Percentiles rank a stretch among this genome's conserved stretches.
phyloP scores from a whole-genome alignment of 441 rosid genomes.

The Gossypium davidsonii region DNA sequence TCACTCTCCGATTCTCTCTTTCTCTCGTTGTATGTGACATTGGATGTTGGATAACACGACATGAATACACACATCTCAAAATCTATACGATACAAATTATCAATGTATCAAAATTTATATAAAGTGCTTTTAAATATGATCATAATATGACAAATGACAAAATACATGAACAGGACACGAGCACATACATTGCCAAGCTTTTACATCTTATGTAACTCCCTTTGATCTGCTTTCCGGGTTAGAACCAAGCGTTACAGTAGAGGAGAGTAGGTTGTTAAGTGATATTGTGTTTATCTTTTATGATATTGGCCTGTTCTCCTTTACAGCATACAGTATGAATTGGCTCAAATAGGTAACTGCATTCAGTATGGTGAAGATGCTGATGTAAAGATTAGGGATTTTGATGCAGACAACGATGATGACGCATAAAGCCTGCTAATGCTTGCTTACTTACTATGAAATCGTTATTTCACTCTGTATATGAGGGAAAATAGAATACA shows the following conservation, averaged over 20 bases:
- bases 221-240: neutral
- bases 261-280: neutral
- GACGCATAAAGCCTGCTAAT: constrained; percentile 16
- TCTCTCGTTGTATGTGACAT: neutral
- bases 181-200: neutral
- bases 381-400: constrained; percentile 53
- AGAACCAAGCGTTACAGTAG: neutral
- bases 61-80: neutral
- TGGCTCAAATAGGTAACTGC: constrained; percentile 70
- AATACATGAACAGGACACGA: neutral
- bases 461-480: neutral
- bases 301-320: neutral
- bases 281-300: neutral
- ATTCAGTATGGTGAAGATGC: constrained; percentile 94
- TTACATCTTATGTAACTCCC: neutral
- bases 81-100: no score
- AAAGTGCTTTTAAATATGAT: no score
- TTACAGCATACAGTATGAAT: constrained; percentile 57
- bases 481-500: neutral
- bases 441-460: neutral
- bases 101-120: no score
- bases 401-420: constrained; percentile 45
- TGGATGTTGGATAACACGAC: neutral
- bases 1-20: constrained; percentile 5
- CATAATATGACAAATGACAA: neutral